Evolutionary conservation across 345 rosid genomes (phyloP).

Genomic region (Luvunga scandens): DNA sequence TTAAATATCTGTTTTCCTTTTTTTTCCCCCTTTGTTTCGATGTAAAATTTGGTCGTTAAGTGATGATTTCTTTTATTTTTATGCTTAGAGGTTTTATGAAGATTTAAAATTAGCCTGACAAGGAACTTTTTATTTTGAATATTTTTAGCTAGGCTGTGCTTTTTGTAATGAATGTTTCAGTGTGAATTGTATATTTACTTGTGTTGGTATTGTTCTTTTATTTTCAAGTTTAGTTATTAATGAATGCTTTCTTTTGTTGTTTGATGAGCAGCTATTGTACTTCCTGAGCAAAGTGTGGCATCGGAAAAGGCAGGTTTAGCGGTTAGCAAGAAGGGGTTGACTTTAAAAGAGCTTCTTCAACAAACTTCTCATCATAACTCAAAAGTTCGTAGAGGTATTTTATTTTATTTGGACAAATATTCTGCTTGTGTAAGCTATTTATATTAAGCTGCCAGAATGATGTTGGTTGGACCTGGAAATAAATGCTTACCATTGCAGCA

Average conservation of each 20-base stretch:
- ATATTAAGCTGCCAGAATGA: neutral
- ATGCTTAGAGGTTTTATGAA: neutral
- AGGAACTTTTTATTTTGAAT: neutral
- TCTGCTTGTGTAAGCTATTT: neutral
- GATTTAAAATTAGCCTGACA: neutral
- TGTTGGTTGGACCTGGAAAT: neutral
- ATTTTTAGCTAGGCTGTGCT: neutral
- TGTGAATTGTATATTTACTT: neutral
- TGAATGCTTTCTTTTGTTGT: neutral
- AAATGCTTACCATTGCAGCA: neutral
- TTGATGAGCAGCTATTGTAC: slow-evolving; percentile 62
- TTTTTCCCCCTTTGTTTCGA: neutral
- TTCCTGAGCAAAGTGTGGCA: slow-evolving; percentile 90
- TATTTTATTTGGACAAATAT: neutral
- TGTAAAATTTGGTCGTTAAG: neutral
- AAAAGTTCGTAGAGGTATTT: slow-evolving; percentile 75
- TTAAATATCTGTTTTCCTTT: neutral
- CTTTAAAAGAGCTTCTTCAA: slow-evolving; percentile 75
- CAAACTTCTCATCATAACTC: slow-evolving; percentile 82
- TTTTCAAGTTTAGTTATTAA: neutral
- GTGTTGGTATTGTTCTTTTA: neutral
- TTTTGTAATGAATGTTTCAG: neutral
- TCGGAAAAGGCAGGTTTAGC: slow-evolving; percentile 77
- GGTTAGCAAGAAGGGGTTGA: slow-evolving; percentile 85
- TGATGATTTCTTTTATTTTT: neutral